Base-by-base conservation (phyloP, 805 yeast species). In the Metschnikowia lunata region DNA sequence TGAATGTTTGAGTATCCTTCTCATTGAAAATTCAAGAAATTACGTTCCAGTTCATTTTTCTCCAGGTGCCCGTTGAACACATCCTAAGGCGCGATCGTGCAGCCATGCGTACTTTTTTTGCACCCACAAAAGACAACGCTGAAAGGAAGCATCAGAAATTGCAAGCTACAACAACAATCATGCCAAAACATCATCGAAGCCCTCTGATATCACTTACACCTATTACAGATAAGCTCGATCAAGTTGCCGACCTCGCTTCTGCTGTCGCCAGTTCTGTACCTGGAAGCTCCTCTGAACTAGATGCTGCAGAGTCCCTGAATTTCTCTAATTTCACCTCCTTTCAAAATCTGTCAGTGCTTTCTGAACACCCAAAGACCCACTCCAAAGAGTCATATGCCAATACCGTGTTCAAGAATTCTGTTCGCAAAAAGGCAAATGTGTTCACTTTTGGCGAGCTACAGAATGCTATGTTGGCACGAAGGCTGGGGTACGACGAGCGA, bases 201-300 rank as follows among this genome's bases (percentile, higher is more conserved):
- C 23, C 23, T 18, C 23, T 18, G 23, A 18, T 18, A 18, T 18
- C 23, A 18, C 23, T 18, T 5, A 7, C 29, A 8, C 29, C 38
- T 27, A 38, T 48, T 29, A 46, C 51, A 10, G 47, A 53, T 28
- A 57, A 56, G 15, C 52, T 60, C 15, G 64, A 60, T 35, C 55
- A 44, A 10, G 39, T 60, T 7, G 64, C 64, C 7, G 54, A 52
- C 29, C 61, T 58, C 40, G 63, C 66, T 3, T 52, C 60, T 8
- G 49, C 38, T 18, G 51, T 59, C 13, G 51, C 46, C 13, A 34
- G 34, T 8, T 38, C 46, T 26, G 39, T 43, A 10, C 33, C 34
- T 34, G 42, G 27, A 9, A 33, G 30, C 10, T 4, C 36, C 6
- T 23, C 15, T 12, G 39, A 29, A 7, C 23, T 26, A n/a, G 39